phyloP scores from a whole-genome alignment of 768 basidiomycete genomes.

The Boletus subparvulus region DNA sequence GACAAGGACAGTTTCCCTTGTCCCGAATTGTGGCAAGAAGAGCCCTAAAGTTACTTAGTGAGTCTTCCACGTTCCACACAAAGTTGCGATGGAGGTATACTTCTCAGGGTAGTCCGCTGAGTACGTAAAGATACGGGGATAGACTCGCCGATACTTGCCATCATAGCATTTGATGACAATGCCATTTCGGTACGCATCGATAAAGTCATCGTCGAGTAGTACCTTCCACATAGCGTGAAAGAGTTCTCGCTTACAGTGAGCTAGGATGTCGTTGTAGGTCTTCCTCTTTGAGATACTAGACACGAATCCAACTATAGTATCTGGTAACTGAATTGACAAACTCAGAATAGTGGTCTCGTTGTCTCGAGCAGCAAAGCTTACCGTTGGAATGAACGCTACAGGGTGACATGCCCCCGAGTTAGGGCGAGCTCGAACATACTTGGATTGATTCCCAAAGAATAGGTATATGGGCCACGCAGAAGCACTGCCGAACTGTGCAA shows the following conservation, averaged over 20 bases:
- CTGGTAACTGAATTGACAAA: no score
- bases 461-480: neutral
- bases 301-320: no score
- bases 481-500: neutral
- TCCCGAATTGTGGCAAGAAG: slow-evolving; percentile 28
- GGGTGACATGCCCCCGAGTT: no score
- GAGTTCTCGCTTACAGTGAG: neutral
- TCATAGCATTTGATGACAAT: slow-evolving; percentile 23
- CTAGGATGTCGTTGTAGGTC: neutral
- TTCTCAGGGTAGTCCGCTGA: slow-evolving; percentile 40
- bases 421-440: neutral
- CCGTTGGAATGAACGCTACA: no score
- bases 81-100: slow-evolving; percentile 8
- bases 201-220: no score
- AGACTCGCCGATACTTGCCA: slow-evolving; percentile 18
- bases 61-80: no score
- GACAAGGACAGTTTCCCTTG: slow-evolving; percentile 31
- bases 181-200: slow-evolving; percentile 12
- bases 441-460: no score
- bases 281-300: neutral
- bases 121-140: slow-evolving; percentile 32
- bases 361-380: no score
- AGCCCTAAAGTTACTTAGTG: slow-evolving; percentile 2
- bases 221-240: neutral
- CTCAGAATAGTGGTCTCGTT: no score